Base-by-base conservation (phyloP, 345 rosid genomes). In the Hypericum perforatum region DNA sequence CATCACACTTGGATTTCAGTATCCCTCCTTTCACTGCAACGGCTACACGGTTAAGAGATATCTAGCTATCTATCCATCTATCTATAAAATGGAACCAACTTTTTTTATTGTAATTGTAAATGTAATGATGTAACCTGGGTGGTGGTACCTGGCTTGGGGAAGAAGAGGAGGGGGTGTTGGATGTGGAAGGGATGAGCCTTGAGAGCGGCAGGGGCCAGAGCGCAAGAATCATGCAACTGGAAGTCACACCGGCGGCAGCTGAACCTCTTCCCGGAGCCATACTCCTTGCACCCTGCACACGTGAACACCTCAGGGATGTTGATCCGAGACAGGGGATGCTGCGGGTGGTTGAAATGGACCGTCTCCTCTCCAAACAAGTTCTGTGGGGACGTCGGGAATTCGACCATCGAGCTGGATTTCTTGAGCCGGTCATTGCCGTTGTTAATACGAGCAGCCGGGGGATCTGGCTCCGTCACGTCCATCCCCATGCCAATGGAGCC, bases 171-270 rank as follows among this genome's bases (percentile, higher is more conserved):
- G 2, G 66, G 80, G 76, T 91, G 98, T 5, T 78, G 89, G 46
- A 16, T 52, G 63, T 91, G 96, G 53, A 79, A 63, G 53, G 95
- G 96, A 43, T 91, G 96, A 8, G 67, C 67, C 45, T 69, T 67
- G 9, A 81, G 80, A 39, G 57, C 9, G 2, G 65, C 67, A 64
- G 83, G 80, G 55, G 85, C 87, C 58, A 73, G 53, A 49, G 87
- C 92, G 55, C 98, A 91, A 63, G 86, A 87, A 39, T 79, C 92
- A 62, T 91, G 98, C 5, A 91, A 69, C 75, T 82, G 87, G 59
- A 74, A 91, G 52, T 87, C 73, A n/a, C 98, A 91, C n/a, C 57
- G 74, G 40, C 53, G 74, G 68, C 96, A 91, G 10, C 73, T 59
- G 64, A 71, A 87, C 53, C 87, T 68, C 54, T 63, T 76, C 16